Evolutionary conservation across 2,329 filamentous ascomycete species (phyloP), one percentile per base, ranked within the genome.

Genomic region (Ophiostoma ips): DNA sequence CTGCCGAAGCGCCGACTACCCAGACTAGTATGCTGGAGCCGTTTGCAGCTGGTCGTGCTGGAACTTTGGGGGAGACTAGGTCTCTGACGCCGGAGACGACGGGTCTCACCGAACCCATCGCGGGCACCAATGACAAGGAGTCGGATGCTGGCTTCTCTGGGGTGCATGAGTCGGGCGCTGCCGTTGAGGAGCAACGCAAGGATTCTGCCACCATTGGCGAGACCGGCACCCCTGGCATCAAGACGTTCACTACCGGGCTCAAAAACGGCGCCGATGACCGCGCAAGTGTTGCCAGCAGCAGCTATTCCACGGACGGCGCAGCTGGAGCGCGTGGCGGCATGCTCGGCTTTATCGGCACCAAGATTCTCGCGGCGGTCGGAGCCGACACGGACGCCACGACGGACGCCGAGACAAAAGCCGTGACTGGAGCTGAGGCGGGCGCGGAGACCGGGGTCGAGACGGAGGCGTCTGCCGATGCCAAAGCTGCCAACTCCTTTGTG

Each of bases 241-340:
- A 41, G 15, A 10, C 19, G 15, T 19, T 21, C 13, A 21, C 38
- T n/a, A 28, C 19, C 4, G 38, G 19, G n/a, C 19, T 41, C 19
- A 41, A 21, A 8, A 41, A 41, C 10, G 12, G 30, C 41, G 7
- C 36, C 38, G 19, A 41, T n/a, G 24, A 30, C 40, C 45, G 3
- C 46, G 41, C 19, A 49, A 28, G 28, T 21, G 12, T 21, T 13
- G 37, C 19, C 16, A 55, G 52, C 30, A 61, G 57, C 52, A 60
- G 55, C 45, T 24, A 56, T 30, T 55, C 54, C 38, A 58, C n/a
- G 21, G 24, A 30, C 15, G 24, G 24, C 21, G 40, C 15, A 43
- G n/a, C 40, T 30, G 49, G 34, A 35, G 18, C 36, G 16, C 46
- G 15, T 2, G 47, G 41, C n/a, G 47, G 47, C 35, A 50, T 43